Evolutionary conservation across 2,329 filamentous ascomycete genomes (phyloP).

Genomic region (Colletotrichum navitas): DNA sequence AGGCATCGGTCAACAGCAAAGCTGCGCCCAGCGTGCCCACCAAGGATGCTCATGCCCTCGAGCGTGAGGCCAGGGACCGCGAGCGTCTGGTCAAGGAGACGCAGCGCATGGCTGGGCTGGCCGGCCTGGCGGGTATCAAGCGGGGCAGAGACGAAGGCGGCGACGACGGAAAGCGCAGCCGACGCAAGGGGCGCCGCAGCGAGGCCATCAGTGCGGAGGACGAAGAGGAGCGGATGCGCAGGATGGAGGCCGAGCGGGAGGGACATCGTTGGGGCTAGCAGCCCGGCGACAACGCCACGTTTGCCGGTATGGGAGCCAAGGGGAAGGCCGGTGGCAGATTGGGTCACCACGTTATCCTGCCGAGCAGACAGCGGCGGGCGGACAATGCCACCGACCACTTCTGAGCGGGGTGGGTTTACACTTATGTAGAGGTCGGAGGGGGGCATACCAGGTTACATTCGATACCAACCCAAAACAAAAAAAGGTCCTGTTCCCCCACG

Average conservation of each 20-base stretch:
- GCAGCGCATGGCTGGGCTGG: conserved; percentile 71
- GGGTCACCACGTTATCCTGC: conserved; percentile 15
- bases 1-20: conserved; percentile 49
- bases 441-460: conserved; percentile 1
- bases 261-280: conserved; percentile 61
- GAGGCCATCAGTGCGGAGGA: conserved; percentile 62
- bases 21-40: conserved; percentile 40
- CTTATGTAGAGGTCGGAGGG: too few relatives aligned
- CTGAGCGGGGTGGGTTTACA: not conserved
- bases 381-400: conserved; percentile 20
- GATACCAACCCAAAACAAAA: not conserved
- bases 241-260: conserved; percentile 72
- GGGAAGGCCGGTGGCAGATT: conserved; percentile 7
- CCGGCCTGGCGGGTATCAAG: conserved; percentile 62
- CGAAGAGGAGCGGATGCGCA: conserved; percentile 65
- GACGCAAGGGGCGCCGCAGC: conserved; percentile 63
- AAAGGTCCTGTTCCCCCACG: not conserved
- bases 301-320: not conserved
- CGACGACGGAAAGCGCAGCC: conserved; percentile 51
- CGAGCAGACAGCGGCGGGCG: not conserved
- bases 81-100: conserved; percentile 77
- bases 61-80: conserved; percentile 75
- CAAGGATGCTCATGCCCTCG: conserved; percentile 75
- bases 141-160: conserved; percentile 60
- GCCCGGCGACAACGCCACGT: not conserved